Evolutionary conservation across 129 eudicot species (phyloP).

Genomic region (Escallonia herrerae): DNA sequence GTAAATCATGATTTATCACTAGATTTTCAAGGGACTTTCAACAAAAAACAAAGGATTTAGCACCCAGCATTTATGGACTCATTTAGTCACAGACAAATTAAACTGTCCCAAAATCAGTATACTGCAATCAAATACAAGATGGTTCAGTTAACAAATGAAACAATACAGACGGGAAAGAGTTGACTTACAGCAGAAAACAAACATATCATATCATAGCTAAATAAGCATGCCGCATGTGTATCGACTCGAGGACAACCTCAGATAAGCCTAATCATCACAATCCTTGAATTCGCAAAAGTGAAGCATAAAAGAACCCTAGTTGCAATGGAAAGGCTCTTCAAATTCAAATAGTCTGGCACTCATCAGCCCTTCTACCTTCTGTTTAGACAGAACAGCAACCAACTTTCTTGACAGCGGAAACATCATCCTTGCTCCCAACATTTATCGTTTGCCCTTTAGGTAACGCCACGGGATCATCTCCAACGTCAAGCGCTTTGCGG

Average conservation of each 20-base stretch:
- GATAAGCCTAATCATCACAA: not conserved
- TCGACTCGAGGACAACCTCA: not conserved
- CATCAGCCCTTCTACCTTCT: not conserved
- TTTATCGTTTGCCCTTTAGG: conserved; percentile 63
- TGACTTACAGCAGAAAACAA: too few species aligned
- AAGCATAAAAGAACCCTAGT: not conserved
- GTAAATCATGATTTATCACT: too few species aligned
- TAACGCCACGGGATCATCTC: conserved; percentile 44
- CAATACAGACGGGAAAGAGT: not conserved
- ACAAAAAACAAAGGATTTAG: too few species aligned
- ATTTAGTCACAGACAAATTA: too few species aligned
- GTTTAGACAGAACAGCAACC: conserved; percentile 51
- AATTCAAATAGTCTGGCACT: not conserved
- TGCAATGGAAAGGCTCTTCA: not conserved
- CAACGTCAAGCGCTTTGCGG: conserved; percentile 64
- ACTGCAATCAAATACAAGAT: not conserved
- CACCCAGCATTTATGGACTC: too few species aligned
- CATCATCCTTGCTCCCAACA: conserved; percentile 59
- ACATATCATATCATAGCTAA: too few species aligned
- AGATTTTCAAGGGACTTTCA: too few species aligned
- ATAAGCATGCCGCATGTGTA: too few species aligned
- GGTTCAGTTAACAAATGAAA: not conserved
- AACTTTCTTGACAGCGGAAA: conserved; percentile 53
- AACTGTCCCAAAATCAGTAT: too few species aligned
- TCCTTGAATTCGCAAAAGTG: not conserved